Conservation (phyloP, 768 basidiomycete genomes). For the Tulasnella sp. region DNA sequence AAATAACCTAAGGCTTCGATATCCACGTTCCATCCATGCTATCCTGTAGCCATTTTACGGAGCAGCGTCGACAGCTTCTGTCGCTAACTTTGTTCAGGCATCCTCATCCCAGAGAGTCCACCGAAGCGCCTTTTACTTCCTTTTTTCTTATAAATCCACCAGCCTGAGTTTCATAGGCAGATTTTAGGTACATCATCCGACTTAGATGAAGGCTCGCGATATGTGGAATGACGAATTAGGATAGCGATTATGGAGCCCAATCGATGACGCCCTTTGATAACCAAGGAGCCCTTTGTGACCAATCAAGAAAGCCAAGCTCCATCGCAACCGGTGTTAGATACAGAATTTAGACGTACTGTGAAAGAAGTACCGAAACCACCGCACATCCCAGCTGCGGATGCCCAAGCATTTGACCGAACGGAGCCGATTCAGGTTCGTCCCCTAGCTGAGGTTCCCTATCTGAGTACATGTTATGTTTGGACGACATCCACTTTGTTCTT, state of each 20-base stretch:
- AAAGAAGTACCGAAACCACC: no score
- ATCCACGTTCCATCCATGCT: background rate
- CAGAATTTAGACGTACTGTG: no score
- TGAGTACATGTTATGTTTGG: no score
- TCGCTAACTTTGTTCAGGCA: background rate
- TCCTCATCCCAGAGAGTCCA: background rate
- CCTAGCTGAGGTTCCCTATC: no score
- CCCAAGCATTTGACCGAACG: no score
- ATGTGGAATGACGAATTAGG: background rate
- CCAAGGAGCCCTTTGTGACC: no score
- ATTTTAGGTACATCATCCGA: background rate
- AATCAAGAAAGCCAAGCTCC: no score
- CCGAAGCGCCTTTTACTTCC: background rate
- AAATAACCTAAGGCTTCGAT: background rate
- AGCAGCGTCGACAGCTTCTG: background rate
- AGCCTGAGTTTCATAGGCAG: background rate
- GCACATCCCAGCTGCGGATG: no score
- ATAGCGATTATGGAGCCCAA: background rate
- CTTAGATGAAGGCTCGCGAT: background rate
- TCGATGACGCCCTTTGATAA: no score
- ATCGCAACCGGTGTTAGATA: no score
- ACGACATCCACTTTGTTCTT: no score
- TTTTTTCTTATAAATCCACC: background rate
- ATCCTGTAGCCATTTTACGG: background rate
- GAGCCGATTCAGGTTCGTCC: no score